Conservation (phyloP, 768 basidiomycete genomes). For the Boletales sp. region DNA sequence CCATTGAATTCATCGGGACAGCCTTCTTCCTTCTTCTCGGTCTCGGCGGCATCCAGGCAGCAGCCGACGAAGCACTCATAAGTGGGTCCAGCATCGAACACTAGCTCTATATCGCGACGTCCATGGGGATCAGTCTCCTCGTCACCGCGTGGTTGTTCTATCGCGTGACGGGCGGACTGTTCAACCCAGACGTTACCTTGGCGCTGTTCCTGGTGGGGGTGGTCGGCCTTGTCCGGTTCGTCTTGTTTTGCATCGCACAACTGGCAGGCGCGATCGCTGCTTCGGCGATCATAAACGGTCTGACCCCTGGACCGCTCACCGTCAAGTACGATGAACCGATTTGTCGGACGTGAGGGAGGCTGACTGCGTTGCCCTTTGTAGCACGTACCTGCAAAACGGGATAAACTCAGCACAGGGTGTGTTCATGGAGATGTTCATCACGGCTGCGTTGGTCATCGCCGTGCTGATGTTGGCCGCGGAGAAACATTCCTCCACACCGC, state of each 20-base stretch:
- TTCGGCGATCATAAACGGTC: conserved; percentile 48
- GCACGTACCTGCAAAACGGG: conserved; percentile 44
- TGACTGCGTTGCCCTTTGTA: conserved; percentile 22
- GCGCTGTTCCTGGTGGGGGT: conserved; percentile 56
- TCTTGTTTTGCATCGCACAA: conserved; percentile 60
- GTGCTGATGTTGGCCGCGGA: conserved; percentile 75
- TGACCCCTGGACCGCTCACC: conserved; percentile 53
- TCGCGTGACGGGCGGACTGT: conserved; percentile 59
- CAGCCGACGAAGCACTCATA: conserved; percentile 34
- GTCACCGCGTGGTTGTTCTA: conserved; percentile 68
- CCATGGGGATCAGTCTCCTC: conserved; percentile 60
- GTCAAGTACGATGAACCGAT: conserved; percentile 43
- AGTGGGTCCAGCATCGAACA: conserved; percentile 37
- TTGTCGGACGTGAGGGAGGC: neutral
- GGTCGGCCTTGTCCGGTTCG: conserved; percentile 52
- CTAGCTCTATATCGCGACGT: conserved; percentile 53
- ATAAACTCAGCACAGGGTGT: conserved; percentile 55
- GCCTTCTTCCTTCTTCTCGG: conserved; percentile 62
- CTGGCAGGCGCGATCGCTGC: conserved; percentile 58
- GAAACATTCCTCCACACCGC: conserved; percentile 62
- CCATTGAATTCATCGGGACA: conserved; percentile 59
- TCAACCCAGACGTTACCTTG: conserved; percentile 62
- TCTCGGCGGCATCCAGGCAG: conserved; percentile 61
- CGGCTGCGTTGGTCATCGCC: conserved; percentile 52
- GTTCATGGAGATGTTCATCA: conserved; percentile 73